These are phyloP conservation scores for Aspergillus diversus DNA, from an alignment of 495 filamentous ascomycete genomes.

Conservation along the genomic window DNA sequence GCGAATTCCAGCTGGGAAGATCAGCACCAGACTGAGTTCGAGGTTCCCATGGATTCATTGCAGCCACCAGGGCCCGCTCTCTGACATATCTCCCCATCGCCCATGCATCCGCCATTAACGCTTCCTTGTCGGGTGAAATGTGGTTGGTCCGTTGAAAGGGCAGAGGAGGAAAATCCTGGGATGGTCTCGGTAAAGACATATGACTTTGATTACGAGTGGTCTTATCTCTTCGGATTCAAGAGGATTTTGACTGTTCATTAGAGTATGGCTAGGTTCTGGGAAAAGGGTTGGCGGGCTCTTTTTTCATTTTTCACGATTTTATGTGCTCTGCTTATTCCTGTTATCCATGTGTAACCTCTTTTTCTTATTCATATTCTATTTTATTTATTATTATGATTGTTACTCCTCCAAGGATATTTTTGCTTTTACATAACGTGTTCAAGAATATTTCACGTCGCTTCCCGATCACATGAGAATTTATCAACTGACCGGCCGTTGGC, in stretches of 20 bases:
- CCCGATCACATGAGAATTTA: constrained; percentile 15
- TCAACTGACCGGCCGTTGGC: constrained; percentile 2
- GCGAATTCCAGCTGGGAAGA: constrained; percentile 25
- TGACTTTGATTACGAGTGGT: constrained; percentile 14
- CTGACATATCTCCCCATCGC: constrained; percentile 11
- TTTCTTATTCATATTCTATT: background rate
- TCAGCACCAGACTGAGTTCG: constrained; percentile 23
- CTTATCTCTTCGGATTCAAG: constrained; percentile 17
- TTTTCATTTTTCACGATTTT: background rate
- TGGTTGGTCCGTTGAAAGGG: constrained; percentile 19
- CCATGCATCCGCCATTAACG: constrained; percentile 14
- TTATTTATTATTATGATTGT: background rate
- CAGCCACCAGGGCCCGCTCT: constrained; percentile 21
- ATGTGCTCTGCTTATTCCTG: constrained; percentile 5
- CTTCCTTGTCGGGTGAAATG: constrained; percentile 15
- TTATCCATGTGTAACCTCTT: background rate
- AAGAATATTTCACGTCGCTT: no score
- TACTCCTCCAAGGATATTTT: background rate
- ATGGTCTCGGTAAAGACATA: constrained; percentile 12
- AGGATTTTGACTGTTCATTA: constrained; percentile 6
- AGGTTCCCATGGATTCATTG: constrained; percentile 26
- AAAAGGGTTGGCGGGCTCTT: background rate
- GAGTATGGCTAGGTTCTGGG: constrained; percentile 10
- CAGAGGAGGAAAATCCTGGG: constrained; percentile 19
- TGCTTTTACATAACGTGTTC: no score